phyloP scores from a whole-genome alignment of 192 early-diverging fungal species.

The Coemansia sp. region DNA sequence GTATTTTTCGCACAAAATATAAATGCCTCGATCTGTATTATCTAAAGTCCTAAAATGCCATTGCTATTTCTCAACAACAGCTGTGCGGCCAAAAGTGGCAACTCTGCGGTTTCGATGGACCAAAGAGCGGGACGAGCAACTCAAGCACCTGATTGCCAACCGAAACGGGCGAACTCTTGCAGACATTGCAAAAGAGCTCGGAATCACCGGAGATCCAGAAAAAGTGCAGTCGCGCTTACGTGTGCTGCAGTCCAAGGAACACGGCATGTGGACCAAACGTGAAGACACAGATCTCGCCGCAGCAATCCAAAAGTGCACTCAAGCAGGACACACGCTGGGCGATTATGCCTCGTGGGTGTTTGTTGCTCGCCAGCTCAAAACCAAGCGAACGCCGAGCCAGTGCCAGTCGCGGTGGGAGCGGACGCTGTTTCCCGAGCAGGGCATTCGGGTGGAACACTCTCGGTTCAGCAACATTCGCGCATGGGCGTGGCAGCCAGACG shows the following conservation, averaged over 20 bases:
- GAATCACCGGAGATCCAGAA: slow-evolving; percentile 22
- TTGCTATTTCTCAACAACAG: background rate
- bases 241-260: slow-evolving; percentile 24
- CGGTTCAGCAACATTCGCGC: slow-evolving; percentile 28
- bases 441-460: slow-evolving; percentile 13
- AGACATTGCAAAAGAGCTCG: slow-evolving; percentile 30
- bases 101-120: slow-evolving; percentile 31
- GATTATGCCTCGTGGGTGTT: slow-evolving; percentile 25
- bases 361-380: slow-evolving; percentile 26
- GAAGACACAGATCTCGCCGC: slow-evolving; percentile 29
- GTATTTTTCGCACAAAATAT: background rate
- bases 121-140: slow-evolving; percentile 25
- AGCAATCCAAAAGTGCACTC: slow-evolving; percentile 19
- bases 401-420: slow-evolving; percentile 36
- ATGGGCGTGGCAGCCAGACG: slow-evolving; percentile 31
- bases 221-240: slow-evolving; percentile 36
- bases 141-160: slow-evolving; percentile 17
- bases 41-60: background rate
- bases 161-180: slow-evolving; percentile 18
- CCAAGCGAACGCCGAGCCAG: slow-evolving; percentile 27
- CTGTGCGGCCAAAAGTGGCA: background rate
- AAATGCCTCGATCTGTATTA: background rate
- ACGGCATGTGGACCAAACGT: slow-evolving; percentile 21
- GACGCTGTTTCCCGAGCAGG: slow-evolving; percentile 38
- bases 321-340: slow-evolving; percentile 8